Evolutionary conservation across 148 eudicot genomes (phyloP).

Genomic region (Chenopodium quinoa): DNA sequence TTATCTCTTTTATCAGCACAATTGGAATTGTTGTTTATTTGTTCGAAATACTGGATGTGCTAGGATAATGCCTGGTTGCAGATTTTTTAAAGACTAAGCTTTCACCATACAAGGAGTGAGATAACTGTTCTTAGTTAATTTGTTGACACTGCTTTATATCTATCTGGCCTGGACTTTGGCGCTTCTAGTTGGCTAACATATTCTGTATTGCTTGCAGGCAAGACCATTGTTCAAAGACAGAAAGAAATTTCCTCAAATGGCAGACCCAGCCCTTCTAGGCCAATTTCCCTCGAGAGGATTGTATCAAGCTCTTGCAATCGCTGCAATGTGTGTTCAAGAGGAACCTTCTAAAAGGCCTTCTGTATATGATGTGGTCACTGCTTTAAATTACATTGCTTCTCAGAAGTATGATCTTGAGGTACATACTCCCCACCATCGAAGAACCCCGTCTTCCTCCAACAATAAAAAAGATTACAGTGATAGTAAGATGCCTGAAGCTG

Average conservation of each 20-base stretch:
- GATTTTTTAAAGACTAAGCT: neutral
- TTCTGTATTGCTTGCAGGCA: conserved; percentile 43
- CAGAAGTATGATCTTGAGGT: conserved; percentile 49
- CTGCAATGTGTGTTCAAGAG: conserved; percentile 81
- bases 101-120: neutral
- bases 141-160: neutral
- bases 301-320: conserved; percentile 73
- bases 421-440: conserved; percentile 27
- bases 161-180: neutral
- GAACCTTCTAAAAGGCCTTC: conserved; percentile 59
- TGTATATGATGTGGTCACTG: conserved; percentile 68
- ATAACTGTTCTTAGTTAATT: neutral
- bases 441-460: conserved; percentile 25
- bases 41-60: neutral
- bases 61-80: neutral
- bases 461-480: conserved; percentile 5
- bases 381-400: conserved; percentile 60
- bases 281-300: conserved; percentile 60
- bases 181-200: conserved; percentile 10
- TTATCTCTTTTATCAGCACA: neutral
- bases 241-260: conserved; percentile 58
- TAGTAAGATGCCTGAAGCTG: conserved; percentile 8
- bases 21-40: neutral
- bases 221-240: conserved; percentile 68
- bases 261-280: conserved; percentile 61